Conservation (phyloP, 345 rosid genomes). For the Linum tenue region DNA sequence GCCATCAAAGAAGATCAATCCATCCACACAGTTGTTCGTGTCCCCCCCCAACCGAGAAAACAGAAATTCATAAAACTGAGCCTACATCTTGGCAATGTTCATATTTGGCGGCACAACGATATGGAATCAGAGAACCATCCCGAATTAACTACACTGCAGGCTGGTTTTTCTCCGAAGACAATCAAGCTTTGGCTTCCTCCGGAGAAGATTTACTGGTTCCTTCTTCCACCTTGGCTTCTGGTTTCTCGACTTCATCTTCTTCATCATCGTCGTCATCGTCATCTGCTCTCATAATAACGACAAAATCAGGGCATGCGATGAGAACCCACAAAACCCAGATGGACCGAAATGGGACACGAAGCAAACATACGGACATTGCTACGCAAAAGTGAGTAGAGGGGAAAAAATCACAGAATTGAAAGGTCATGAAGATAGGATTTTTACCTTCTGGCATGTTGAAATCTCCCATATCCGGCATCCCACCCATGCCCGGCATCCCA, state of each 20-base stretch:
- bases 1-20: neutral
- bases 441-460: neutral
- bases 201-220: neutral
- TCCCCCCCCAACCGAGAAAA: neutral
- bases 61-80: no score
- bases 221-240: neutral
- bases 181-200: neutral
- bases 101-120: neutral
- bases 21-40: neutral
- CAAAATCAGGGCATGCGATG: neutral
- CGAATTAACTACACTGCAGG: neutral
- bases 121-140: neutral
- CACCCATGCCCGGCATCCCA: neutral
- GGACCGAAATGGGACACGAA: neutral
- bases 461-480: neutral
- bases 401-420: neutral
- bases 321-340: neutral
- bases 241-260: neutral
- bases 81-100: neutral
- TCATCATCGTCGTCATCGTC: neutral
- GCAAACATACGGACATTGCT: no score
- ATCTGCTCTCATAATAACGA: neutral
- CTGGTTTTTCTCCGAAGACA: neutral
- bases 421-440: neutral
- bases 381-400: no score